Base-by-base conservation (phyloP, 225 moss, liverwort and hornwort genomes). In the Sphagnum tenellum region DNA sequence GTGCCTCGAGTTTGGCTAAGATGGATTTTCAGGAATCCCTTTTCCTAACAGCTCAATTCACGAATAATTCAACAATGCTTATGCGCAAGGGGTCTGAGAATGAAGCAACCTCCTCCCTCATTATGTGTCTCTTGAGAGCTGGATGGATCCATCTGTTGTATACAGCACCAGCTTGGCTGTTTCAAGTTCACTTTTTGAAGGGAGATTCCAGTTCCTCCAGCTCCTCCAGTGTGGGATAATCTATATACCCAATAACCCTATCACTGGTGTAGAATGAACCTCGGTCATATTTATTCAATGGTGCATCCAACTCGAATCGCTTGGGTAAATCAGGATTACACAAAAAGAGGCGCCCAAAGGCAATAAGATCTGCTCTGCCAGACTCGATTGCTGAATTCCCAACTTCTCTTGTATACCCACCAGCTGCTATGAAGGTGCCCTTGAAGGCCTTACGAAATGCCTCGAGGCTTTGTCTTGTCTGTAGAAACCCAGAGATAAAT, bases 261-360 rank as follows among this genome's bases (percentile, higher is more conserved):
- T 12, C 73, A 9, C 49, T 53, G 0, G 68, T 74, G 70, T 82
- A 86, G 69, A 89, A 91, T 0, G 85, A 73, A 0, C 57, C 57
- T 10, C 87, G 77, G 52, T 92, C 74, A 7, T 92, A 92, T 11
- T 65, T 52, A 48, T 89, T 89, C 1, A 92, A 72, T 3, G 92
- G 85, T 2, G 89, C 89, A 62, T 75, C 79, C 48, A 89, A 12
- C 50, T 85, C 67, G 51, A 91, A 86, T 3, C 88, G 76, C 57
- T 71, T 78, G 2, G 88, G 86, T 74, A 91, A 65, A 59, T 88
- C 86, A 3, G 88, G 86, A 52, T 91, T 93, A 0, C 85, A 83
- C 48, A 93, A 14, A 48, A 88, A 93, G 0, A 81, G 69, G 52
- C 89, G 81, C 52, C 89, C 92, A 7, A 79, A 89, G 0, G 85